Evolutionary conservation across 352 stramenopile genomes (phyloP), one percentile per base, ranked within the genome.

Genomic region (Globisporangium parvum): DNA sequence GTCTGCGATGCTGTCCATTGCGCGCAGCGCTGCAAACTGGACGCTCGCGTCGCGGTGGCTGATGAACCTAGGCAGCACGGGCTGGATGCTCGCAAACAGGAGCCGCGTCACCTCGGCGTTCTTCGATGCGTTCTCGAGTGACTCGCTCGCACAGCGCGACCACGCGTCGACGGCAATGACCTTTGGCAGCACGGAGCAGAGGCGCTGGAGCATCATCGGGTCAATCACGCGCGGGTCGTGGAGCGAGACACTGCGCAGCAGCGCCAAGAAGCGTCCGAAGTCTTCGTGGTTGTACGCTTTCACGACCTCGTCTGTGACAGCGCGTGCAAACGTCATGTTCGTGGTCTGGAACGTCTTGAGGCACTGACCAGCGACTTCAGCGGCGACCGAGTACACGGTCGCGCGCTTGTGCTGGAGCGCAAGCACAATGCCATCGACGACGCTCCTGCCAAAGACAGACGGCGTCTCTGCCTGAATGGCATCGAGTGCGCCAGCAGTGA

Each of bases 131-230:
- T 73, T 71, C 26, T 60, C 37, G 26, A 89, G 41, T 2, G 55
- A 70, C 42, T 89, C 77, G 23, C 66, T 65, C 8, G 76, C 77
- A 41, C 75, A 59, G 26, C 78, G 60, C 47, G 77, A 73, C 81
- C 81, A 89, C 5, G 66, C 52, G 61, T 89, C 78, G 17, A 89
- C 69, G 5, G 62, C 54, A 41, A 86, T 50, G 47, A 80, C 71
- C 21, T 77, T 82, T 14, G 79, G 77, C 0, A 93, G 55, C 11
- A 91, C 71, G 21, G 84, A 89, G 4, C 75, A 75, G 20, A 93
- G 23, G 2, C 80, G 75, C 41, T 90, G 69, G 14, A 93, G 64
- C 81, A 90, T 91, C n/a, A 74, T 64, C 3, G 68, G 70, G 45
- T 89, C 77, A 10, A 93, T 63, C 17, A 88, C 67, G 51, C 62